These are phyloP conservation scores for Musa beccarii DNA, from an alignment of 176 grass and related monocot species.

Conservation along the genomic window DNA sequence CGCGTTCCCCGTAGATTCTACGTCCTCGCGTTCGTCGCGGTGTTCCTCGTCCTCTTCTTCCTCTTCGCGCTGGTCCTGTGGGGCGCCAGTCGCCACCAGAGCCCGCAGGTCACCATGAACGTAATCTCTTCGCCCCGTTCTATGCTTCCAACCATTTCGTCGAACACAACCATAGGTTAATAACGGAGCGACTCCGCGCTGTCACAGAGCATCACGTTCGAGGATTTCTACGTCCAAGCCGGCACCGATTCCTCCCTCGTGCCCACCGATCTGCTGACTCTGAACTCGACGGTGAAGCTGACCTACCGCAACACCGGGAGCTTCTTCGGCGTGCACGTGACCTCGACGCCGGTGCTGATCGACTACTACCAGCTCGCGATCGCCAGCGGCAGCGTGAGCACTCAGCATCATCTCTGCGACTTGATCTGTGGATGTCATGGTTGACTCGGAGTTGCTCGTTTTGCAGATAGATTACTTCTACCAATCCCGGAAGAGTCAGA, in stretches of 20 bases:
- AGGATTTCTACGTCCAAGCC: constrained; percentile 75
- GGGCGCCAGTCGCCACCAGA: constrained; percentile 69
- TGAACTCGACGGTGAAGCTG: constrained; percentile 66
- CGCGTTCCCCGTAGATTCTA: constrained; percentile 41
- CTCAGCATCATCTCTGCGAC: neutral
- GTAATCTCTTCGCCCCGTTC: constrained; percentile 9
- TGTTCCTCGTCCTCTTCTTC: constrained; percentile 74
- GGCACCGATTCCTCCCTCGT: constrained; percentile 87
- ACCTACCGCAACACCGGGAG: constrained; percentile 71
- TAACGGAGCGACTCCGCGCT: no score
- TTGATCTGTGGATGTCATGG: neutral
- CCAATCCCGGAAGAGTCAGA: constrained; percentile 79
- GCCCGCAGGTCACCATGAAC: constrained; percentile 49
- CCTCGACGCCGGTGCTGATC: constrained; percentile 50
- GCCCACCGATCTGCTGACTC: constrained; percentile 64
- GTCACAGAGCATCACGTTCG: constrained; percentile 71
- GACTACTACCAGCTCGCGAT: constrained; percentile 60
- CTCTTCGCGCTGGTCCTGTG: constrained; percentile 92
- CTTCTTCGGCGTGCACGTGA: constrained; percentile 91
- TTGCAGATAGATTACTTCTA: constrained; percentile 73
- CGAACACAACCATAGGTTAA: neutral
- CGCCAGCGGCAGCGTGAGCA: constrained; percentile 51
- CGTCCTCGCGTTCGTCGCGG: constrained; percentile 35
- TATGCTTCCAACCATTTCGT: neutral
- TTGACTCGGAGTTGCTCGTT: neutral